Evolutionary conservation across 768 basidiomycete genomes (phyloP), one percentile per base, ranked within the genome.

Genomic region (Lepiota venenata): DNA sequence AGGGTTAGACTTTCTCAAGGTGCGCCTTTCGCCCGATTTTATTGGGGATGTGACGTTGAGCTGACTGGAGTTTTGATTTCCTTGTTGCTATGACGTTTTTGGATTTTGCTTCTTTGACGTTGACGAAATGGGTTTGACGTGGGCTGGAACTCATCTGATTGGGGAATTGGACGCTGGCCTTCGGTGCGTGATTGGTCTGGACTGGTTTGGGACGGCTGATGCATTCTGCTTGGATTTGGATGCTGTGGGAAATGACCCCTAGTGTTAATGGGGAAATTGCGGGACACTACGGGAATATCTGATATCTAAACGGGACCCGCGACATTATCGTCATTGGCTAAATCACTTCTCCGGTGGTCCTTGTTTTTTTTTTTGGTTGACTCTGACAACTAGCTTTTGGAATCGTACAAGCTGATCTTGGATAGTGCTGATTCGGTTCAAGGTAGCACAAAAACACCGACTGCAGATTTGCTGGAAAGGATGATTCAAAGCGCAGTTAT

Each of bases 401-500:
- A 67, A 27, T 60, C 65, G n/a, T 71, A 71, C 59, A 61, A 59
- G 39, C 59, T 63, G 52, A 63, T 74, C 55, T 61, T 73, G 2
- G 70, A 70, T 37, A 63, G 58, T 22, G 60, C 59, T 12, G 61
- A 65, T 40, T 47, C 52, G 15, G 38, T 66, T 12, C 53, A 40
- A 16, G 41, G 52, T 16, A 39, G 32, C 48, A 44, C 38, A 2
- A 41, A 51, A 52, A 51, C 54, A 12, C 58, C 65, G 14, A 59
- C 64, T 6, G 67, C 67, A 48, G 74, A 74, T 29, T 55, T 68
- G 15, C 58, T 77, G 52, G 74, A 74, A 25, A 63, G 67, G 39
- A 76, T 78, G 75, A 42, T 76, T 46, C 73, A 77, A 60, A 71
- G 69, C 44, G 77, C 77, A 21, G 66, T 65, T 16, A 68, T 70